These are phyloP conservation scores for Heliocybe sulcata DNA, from an alignment of 1,284 basidiomycete genomes.

Conservation along the genomic window DNA sequence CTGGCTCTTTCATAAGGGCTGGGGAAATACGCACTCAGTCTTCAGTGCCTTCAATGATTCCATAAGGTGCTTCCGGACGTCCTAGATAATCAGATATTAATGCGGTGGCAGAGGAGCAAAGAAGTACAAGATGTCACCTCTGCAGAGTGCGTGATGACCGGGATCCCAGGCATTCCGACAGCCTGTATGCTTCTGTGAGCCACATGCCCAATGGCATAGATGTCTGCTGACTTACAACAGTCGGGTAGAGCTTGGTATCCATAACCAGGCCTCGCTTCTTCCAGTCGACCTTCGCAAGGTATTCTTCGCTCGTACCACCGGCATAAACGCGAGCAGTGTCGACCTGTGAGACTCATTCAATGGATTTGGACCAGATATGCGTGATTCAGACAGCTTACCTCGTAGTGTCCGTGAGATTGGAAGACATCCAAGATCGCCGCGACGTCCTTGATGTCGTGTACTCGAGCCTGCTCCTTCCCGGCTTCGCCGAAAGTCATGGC, in stretches of 20 bases:
- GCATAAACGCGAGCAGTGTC: slow-evolving; percentile 49
- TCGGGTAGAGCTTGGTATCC: slow-evolving; percentile 37
- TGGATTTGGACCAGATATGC: neutral
- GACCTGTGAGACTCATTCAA: slow-evolving; percentile 31
- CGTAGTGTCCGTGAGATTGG: slow-evolving; percentile 47
- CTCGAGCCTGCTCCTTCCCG: slow-evolving; percentile 38
- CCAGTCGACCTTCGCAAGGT: slow-evolving; percentile 31
- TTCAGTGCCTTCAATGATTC: slow-evolving; percentile 37
- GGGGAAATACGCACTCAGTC: slow-evolving; percentile 29
- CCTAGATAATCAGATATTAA: slow-evolving; percentile 12
- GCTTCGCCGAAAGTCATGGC: slow-evolving; percentile 33
- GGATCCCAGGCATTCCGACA: neutral
- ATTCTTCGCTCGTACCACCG: slow-evolving; percentile 42
- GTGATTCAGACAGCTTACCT: slow-evolving; percentile 19
- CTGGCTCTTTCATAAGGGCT: too few species aligned
- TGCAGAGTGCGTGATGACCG: neutral
- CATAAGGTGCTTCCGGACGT: slow-evolving; percentile 36
- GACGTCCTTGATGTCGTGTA: slow-evolving; percentile 42
- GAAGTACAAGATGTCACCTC: neutral
- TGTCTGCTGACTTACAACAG: slow-evolving; percentile 7
- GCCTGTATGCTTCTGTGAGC: neutral
- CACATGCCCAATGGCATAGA: neutral
- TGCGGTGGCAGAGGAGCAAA: neutral
- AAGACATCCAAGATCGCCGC: slow-evolving; percentile 51
- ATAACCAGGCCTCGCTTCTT: slow-evolving; percentile 28